These are phyloP conservation scores for Trichoderma sp. DNA, from an alignment of 2,329 filamentous ascomycete species.

Conservation along the genomic window DNA sequence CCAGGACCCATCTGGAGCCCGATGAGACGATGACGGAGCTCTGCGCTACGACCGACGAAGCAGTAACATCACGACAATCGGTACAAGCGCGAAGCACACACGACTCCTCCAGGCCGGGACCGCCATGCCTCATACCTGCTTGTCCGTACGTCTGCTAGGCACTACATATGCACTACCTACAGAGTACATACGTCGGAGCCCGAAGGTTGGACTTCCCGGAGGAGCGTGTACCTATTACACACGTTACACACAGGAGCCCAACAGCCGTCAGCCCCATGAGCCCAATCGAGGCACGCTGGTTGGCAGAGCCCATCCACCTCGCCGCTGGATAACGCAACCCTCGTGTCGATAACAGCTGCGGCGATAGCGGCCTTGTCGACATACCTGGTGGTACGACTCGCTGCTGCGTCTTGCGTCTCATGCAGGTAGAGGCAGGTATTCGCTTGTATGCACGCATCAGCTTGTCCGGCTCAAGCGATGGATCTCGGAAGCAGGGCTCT, in stretches of 20 bases:
- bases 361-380: too few species aligned
- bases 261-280: constrained; percentile 11
- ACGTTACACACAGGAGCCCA: constrained; percentile 1
- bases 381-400: too few species aligned
- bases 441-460: constrained; percentile 8
- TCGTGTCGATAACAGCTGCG: background rate
- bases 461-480: constrained; percentile 9
- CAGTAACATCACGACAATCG: background rate
- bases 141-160: background rate
- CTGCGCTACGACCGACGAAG: background rate
- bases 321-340: too few species aligned
- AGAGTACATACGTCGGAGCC: constrained; percentile 25
- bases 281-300: background rate
- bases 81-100: constrained; percentile 7
- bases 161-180: constrained; percentile 18
- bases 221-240: constrained; percentile 13
- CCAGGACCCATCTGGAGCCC: constrained; percentile 20
- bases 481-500: constrained; percentile 19
- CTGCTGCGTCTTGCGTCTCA: too few species aligned
- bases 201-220: constrained; percentile 15
- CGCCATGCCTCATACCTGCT: constrained; percentile 2
- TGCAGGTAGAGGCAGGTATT: background rate
- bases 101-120: background rate
- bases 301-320: background rate
- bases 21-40: constrained; percentile 18